Percentiles rank a stretch among this genome's conserved stretches.
Evolutionary conservation across 2,329 filamentous ascomycete species (phyloP).

Genomic region (Verticillium alfalfae): DNA sequence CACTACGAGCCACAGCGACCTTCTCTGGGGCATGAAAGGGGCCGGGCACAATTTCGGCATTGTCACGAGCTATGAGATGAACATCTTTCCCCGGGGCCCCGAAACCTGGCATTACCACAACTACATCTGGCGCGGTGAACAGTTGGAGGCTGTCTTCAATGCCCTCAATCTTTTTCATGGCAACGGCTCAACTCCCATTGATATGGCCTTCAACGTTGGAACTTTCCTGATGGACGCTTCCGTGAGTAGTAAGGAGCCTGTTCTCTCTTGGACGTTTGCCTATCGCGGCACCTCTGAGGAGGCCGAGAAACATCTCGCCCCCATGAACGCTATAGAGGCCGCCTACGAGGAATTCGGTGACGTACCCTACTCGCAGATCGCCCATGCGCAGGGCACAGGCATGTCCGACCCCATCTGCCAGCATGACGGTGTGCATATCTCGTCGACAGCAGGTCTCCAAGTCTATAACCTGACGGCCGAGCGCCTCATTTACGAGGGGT

Average conservation of each 20-base stretch:
- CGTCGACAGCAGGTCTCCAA: constrained; percentile 8
- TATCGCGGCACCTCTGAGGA: constrained; percentile 15
- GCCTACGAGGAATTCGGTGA: constrained; percentile 6
- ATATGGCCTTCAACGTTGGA: constrained; percentile 11
- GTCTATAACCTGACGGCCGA: constrained; percentile 17
- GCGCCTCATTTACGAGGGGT: constrained; percentile 14
- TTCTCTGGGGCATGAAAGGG: constrained; percentile 44
- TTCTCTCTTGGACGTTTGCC: constrained; percentile 15
- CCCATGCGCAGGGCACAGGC: neutral
- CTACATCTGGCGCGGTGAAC: constrained; percentile 13
- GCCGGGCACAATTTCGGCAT: constrained; percentile 47
- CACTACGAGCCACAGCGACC: constrained; percentile 21
- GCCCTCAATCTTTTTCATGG: constrained; percentile 13
- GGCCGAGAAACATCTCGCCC: constrained; percentile 12
- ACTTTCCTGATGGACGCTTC: constrained; percentile 6
- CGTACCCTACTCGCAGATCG: constrained; percentile 12
- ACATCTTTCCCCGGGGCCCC: constrained; percentile 19
- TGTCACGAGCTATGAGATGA: constrained; percentile 21
- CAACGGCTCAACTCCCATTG: constrained; percentile 8
- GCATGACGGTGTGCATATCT: constrained; percentile 1
- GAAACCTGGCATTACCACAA: constrained; percentile 17
- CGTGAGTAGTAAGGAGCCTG: constrained; percentile 8
- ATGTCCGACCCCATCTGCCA: neutral
- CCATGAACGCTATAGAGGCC: constrained; percentile 15
- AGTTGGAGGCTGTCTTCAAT: constrained; percentile 15